Base-by-base conservation (phyloP, 2,329 filamentous ascomycete species). In the Cordyceps tenuipes region DNA sequence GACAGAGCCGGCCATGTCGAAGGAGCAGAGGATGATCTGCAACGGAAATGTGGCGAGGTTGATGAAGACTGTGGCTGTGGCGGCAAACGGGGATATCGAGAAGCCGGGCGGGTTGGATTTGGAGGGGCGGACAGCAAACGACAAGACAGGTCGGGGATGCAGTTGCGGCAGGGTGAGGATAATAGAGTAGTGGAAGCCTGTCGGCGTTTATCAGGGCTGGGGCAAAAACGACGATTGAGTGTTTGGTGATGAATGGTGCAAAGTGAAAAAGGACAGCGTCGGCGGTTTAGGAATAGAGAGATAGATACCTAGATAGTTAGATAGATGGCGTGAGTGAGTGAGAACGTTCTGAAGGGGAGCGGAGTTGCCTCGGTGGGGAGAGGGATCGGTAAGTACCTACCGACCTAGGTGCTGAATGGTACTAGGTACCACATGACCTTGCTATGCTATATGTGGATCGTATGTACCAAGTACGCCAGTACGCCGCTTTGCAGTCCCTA, bases 1-100 rank as follows among this genome's bases (percentile, higher is more conserved):
- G 58, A 72, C 72, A 50, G 75, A 75, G 59, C 70, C 70, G 48
- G 73, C 67, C 68, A 74, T 75, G 62, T 62, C 62, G 61, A 26
- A 34, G 39, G 31, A 29, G 41, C 46, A 31, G 59, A 61, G 19
- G 19, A 41, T 26, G 21, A 46, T 41, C 13, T 46, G 48, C 12
- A 13, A 51, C 17, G 43, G 5, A 23, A 17, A 3, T 6, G 19
- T 36, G 13, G 51, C 6, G 8, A 43, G 43, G 43, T 8, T 8
- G n/a, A 17, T 6, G 39, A n/a, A n/a, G 29, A 23, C 29, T 5
- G 26, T n/a, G 26, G 13, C 19, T 47, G n/a, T 56, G 17, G 17
- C 29, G n/a, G 53, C n/a, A n/a, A 36, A 36, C n/a, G 53, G 43
- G 47, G 57, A 62, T 55, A 44, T 62, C 43, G 49, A 41, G 44